Evolutionary conservation across 2,329 filamentous ascomycete genomes (phyloP), one percentile per base, ranked within the genome.

Genomic region (Fusarium veterinarium): DNA sequence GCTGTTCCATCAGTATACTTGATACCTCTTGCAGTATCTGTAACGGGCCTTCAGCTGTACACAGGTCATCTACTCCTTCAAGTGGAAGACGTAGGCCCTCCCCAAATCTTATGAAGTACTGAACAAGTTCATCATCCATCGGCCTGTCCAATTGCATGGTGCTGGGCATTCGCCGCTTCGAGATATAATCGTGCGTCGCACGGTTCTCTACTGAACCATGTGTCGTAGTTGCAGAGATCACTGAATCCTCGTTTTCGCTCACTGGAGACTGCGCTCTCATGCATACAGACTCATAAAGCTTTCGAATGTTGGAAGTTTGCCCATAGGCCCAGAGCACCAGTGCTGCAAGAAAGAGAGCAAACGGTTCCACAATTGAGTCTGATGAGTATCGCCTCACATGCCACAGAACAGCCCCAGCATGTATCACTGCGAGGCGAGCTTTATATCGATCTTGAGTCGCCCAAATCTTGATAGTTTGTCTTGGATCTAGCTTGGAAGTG

Each of bases 211-310:
- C 11, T 11, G 44, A 46, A 16, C 13, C 44, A 5, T 30, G 4
- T 11, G 13, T 11, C 4, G 44, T 30, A 0, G 19, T 11, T 9
- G 19, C 4, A 11, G 19, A 4, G 30, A 9, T 30, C 13, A n/a
- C 6, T 11, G 19, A 46, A 19, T 46, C 19, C 9, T n/a, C 25
- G 9, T 6, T 30, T 3, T 16, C 44, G 4, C 13, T 46, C 3
- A 16, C 1, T n/a, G 44, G 25, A 46, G 25, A 16, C 19, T 46
- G 25, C 8, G 6, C 25, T 1, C n/a, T 16, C 0, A 6, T 16
- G 25, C 3, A 11, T 2, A 30, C 1, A 19, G 46, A 33, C 1
- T 33, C 30, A 20, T 49, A 33, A 5, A 8, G 5, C 20, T 19
- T 49, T 23, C 46, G 7, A 17, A 33, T 49, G 8, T 3, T 23